Evolutionary conservation across 352 stramenopile genomes (phyloP).

Genomic region (Phytopythium sindhum): DNA sequence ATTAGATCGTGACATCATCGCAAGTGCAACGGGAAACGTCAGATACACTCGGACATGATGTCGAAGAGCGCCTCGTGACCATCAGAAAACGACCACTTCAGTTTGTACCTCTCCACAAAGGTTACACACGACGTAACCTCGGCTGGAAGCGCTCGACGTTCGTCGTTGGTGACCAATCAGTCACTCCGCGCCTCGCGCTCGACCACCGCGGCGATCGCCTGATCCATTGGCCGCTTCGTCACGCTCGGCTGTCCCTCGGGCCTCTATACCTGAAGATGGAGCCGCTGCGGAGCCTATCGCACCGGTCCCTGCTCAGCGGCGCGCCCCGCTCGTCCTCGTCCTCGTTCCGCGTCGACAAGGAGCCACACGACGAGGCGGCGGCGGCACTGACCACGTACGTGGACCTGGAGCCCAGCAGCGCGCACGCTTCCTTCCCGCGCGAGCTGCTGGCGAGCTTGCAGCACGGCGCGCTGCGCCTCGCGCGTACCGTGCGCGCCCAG

Average conservation of each 20-base stretch:
- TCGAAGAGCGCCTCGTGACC: too few species aligned
- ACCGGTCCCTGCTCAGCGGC: conserved; percentile 7
- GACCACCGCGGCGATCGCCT: neutral
- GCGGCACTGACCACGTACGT: neutral
- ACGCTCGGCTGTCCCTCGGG: too few species aligned
- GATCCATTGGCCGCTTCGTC: neutral
- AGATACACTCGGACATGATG: neutral
- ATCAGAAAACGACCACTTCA: neutral
- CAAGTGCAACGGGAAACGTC: neutral
- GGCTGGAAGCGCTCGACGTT: too few species aligned
- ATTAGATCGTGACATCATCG: neutral
- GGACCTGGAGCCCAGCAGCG: conserved; percentile 2
- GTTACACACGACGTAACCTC: neutral
- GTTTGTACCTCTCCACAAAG: neutral
- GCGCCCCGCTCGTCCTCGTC: conserved; percentile 2
- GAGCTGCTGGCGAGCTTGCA: conserved; percentile 4
- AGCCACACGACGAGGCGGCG: neutral
- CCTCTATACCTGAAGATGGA: neutral
- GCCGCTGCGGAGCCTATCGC: conserved; percentile 1
- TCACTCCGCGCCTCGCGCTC: neutral
- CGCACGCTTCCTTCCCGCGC: neutral
- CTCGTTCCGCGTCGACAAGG: conserved; percentile 2
- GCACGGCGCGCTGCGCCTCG: conserved; percentile 3
- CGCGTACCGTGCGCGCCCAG: neutral
- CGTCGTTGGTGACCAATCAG: neutral